Percentiles rank a stretch among this genome's conserved stretches.
Evolutionary conservation across 805 yeast genomes (phyloP).

Genomic region (Wickerhamomyces hampshirensis): DNA sequence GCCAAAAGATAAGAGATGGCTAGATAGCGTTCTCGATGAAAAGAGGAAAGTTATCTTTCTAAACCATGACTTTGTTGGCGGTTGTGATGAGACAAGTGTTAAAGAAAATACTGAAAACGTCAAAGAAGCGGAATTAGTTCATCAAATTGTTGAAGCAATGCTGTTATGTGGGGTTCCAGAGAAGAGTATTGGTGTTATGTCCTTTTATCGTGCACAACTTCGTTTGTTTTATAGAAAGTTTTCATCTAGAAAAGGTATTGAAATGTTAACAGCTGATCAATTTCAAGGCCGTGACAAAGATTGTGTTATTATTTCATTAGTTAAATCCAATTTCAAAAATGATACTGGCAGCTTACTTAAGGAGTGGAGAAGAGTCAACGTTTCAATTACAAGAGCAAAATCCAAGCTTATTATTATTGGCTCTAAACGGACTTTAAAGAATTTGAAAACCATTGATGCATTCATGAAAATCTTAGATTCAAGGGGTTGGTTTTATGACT

Average conservation of each 20-base stretch:
- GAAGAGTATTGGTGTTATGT: conserved; percentile 75
- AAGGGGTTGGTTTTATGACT: conserved; percentile 59
- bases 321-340: conserved; percentile 64
- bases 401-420: conserved; percentile 83
- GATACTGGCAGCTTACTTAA: conserved; percentile 72
- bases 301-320: conserved; percentile 84
- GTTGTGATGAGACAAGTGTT: conserved; percentile 41
- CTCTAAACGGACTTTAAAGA: conserved; percentile 56
- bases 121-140: conserved; percentile 63
- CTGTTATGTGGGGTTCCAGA: conserved; percentile 54
- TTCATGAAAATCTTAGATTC: conserved; percentile 55
- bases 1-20: conserved; percentile 40
- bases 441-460: conserved; percentile 46
- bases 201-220: conserved; percentile 82
- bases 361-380: conserved; percentile 92
- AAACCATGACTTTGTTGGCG: conserved; percentile 69
- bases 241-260: conserved; percentile 42
- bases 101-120: conserved; percentile 72
- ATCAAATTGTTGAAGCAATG: conserved; percentile 57
- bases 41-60: conserved; percentile 65
- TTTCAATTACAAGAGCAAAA: conserved; percentile 88
- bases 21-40: conserved; percentile 49
- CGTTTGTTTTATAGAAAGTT: conserved; percentile 35
- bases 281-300: conserved; percentile 96
- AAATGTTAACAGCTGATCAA: conserved; percentile 88